phyloP scores from a whole-genome alignment of 768 basidiomycete genomes.

The Pleurotus eryngii region DNA sequence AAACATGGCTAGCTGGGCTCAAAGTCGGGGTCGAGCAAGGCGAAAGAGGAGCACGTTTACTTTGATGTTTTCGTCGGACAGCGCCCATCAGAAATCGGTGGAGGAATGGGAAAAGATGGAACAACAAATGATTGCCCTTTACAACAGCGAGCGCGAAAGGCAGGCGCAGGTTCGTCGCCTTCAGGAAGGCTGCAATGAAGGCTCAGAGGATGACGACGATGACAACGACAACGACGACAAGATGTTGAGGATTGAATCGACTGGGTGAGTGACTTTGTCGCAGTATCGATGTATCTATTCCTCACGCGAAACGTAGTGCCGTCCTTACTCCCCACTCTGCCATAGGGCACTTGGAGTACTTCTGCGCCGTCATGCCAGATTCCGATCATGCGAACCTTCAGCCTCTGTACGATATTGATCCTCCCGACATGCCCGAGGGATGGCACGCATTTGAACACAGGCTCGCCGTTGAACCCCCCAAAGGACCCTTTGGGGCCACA shows the following conservation, averaged over 20 bases:
- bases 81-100: conserved; percentile 37
- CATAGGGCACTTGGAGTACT: conserved; percentile 66
- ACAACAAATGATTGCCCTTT: conserved; percentile 55
- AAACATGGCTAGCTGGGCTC: conserved; percentile 83
- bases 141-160: conserved; percentile 39
- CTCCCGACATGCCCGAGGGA: conserved; percentile 57
- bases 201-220: conserved; percentile 13
- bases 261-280: conserved; percentile 44
- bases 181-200: conserved; percentile 5
- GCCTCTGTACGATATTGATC: conserved; percentile 65
- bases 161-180: conserved; percentile 15
- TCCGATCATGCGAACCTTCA: conserved; percentile 44
- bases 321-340: conserved; percentile 69
- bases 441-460: conserved; percentile 48
- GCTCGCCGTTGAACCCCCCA: conserved; percentile 9
- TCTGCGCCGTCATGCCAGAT: conserved; percentile 66
- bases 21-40: conserved; percentile 78
- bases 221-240: conserved; percentile 33
- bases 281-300: not conserved
- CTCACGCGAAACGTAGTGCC: conserved; percentile 42
- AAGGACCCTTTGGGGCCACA: conserved; percentile 64
- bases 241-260: conserved; percentile 50
- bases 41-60: conserved; percentile 67
- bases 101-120: conserved; percentile 58
- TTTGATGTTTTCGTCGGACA: conserved; percentile 59